Base-by-base conservation (phyloP, 2,329 filamentous ascomycete species). In the Nemania serpens region DNA sequence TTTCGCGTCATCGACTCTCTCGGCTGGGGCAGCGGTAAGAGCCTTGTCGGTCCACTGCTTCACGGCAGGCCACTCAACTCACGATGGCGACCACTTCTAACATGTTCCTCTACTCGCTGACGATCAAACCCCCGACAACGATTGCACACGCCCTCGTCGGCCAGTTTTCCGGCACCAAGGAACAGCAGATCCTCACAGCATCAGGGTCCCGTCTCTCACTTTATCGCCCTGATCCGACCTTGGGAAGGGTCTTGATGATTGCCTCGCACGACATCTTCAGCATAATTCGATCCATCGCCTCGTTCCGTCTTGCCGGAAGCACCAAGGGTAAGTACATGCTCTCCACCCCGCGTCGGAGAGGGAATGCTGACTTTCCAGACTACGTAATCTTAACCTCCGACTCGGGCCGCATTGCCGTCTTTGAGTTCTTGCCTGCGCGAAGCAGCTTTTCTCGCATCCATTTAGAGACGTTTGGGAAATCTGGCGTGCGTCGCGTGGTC, bases 381-480 rank as follows among this genome's bases (percentile, higher is more conserved):
- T 96, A 96, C 75, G 89, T 99, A 70, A 95, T 98, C 71, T 86
- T 99, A 68, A 91, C 92, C 55, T 96, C 93, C 50, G 95, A 99
- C 79, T 98, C 95, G 29, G 95, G 95, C 66, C 91, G 95, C 50
- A 94, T 99, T 71, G 89, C 94, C 22, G 93, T 98, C 70, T 83
- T 98, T 74, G 94, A 97, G 78, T 99, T 97, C 76, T 79, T 94
- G 37, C 89, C 91, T 13, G 85, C 90, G 17, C 88, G 93, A 75
- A 97, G 97, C 75, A 87, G 88, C 50, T 97, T 99, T 77, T 39
- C 36, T 39, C 36, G 36, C 15, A 39, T 39, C 11, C 36, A 39
- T 39, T n/a, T 97, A 58, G 96, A 99, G 80, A 99, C 96, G 0
- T 99, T 96, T 75, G 95, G 95, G 68, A 99, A 99, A 78, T 98